Evolutionary conservation across 768 basidiomycete genomes (phyloP).

Genomic region (Collybia sordida): DNA sequence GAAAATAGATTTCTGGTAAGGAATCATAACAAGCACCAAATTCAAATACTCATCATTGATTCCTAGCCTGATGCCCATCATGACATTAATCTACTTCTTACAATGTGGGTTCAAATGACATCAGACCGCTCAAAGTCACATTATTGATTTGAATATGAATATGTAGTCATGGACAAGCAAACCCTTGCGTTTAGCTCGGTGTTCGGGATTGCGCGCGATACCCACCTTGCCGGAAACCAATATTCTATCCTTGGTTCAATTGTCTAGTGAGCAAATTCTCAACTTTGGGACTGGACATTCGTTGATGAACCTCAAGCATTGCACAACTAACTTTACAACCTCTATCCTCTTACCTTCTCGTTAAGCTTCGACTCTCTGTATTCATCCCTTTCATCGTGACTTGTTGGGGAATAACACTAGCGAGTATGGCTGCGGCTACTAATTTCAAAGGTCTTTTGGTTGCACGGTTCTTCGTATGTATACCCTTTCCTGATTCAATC

Average conservation of each 20-base stretch:
- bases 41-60: background rate
- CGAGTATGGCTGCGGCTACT: slow-evolving; percentile 28
- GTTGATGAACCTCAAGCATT: slow-evolving; percentile 19
- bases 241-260: slow-evolving; percentile 34
- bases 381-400: slow-evolving; percentile 30
- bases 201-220: slow-evolving; percentile 28
- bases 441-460: slow-evolving; percentile 29
- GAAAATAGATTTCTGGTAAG: slow-evolving; percentile 28
- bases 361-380: slow-evolving; percentile 28
- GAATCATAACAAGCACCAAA: background rate
- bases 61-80: slow-evolving; percentile 28
- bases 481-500: background rate
- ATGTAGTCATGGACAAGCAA: slow-evolving; percentile 33
- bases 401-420: slow-evolving; percentile 31
- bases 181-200: slow-evolving; percentile 31
- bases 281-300: background rate
- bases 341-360: slow-evolving; percentile 29
- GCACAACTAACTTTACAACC: slow-evolving; percentile 33
- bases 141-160: slow-evolving; percentile 13
- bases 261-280: slow-evolving; percentile 20
- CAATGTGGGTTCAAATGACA: slow-evolving; percentile 20
- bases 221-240: slow-evolving; percentile 27
- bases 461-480: slow-evolving; percentile 30
- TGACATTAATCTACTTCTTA: slow-evolving; percentile 29
- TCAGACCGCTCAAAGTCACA: slow-evolving; percentile 15